phyloP scores from a whole-genome alignment of 2,329 filamentous ascomycete species.

The Alternaria dauci region DNA sequence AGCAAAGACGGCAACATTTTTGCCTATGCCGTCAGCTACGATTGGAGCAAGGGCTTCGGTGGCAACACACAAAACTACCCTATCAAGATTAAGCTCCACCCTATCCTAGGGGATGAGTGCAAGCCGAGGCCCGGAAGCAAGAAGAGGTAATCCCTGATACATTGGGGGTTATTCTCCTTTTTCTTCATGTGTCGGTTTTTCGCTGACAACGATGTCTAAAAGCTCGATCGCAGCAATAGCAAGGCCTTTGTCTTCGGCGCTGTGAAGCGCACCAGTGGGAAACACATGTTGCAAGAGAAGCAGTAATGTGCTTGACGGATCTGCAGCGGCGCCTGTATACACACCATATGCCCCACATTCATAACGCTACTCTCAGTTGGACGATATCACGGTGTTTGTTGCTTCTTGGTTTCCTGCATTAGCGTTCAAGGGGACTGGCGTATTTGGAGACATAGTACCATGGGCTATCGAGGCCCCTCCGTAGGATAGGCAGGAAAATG shows the following conservation, averaged over 20 bases:
- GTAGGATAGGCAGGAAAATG: slow-evolving; percentile 4
- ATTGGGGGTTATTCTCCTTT: not conserved
- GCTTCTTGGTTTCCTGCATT: slow-evolving; percentile 6
- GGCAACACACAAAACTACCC: slow-evolving; percentile 73
- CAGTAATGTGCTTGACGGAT: not conserved
- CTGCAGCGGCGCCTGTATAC: not conserved
- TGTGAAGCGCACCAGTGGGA: not conserved
- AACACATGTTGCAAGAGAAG: not conserved
- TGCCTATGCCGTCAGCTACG: slow-evolving; percentile 82
- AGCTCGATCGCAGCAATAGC: not conserved
- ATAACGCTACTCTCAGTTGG: not conserved
- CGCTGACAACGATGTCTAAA: not conserved
- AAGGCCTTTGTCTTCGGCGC: not conserved
- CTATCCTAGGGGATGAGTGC: slow-evolving; percentile 58
- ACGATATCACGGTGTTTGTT: slow-evolving; percentile 5
- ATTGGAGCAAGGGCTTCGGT: slow-evolving; percentile 97
- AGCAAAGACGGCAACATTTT: slow-evolving; percentile 76
- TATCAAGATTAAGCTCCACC: slow-evolving; percentile 62
- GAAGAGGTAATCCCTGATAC: slow-evolving; percentile 52
- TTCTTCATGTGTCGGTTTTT: not conserved
- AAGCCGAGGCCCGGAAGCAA: slow-evolving; percentile 58
- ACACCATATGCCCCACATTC: not conserved
- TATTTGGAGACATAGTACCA: slow-evolving; percentile 3
- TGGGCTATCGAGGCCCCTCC: not conserved
- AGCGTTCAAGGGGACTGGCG: slow-evolving; percentile 6